Base-by-base conservation (phyloP, 306 rosid species). In the Rosa persica region DNA sequence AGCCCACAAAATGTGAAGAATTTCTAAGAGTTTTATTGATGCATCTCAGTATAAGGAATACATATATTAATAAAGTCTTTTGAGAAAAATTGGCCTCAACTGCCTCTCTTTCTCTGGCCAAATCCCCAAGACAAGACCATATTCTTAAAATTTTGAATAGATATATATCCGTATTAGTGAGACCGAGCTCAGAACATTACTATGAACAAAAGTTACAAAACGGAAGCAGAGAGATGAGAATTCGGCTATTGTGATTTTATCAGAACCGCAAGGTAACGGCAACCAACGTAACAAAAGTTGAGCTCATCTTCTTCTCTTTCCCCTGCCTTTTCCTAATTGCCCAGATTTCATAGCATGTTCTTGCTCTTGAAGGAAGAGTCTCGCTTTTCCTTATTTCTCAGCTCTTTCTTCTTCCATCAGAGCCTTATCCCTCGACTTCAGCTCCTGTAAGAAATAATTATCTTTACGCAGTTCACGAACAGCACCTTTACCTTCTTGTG, bases 401-500 rank as follows among this genome's bases (percentile, higher is more conserved):
- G 89, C 86, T 75, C 87, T 84, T 74, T 91, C 98, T 78, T 91
- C 80, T 76, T 89, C 91, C 75, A n/a, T 61, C 27, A 76, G 61
- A 25, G 87, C 83, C 86, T 84, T 89, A 61, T 91, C 93, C 75
- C 71, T 91, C 0, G 83, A 93, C 83, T 90, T 93, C 83, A 85
- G 93, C 72, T 82, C 96, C n/a, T 77, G 85, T 73, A 93, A 84
- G 93, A 89, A 91, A 74, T 81, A 73, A 81, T 88, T 93, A 78
- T 93, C 98, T 81, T 93, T 95, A 11, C 98, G 96, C 82, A 93
- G 66, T 82, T 95, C 99, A 12, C 97, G 98, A 46, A 88, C 88
- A 48, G 94, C 97, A 20, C 93, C 91, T 81, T 95, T 93, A 64
- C 87, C 81, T 86, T 95, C 99, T 12, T 91, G 89, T 85, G 81